These are phyloP conservation scores for Penicillium argentinense DNA, from an alignment of 495 filamentous ascomycete species.

Conservation along the genomic window DNA sequence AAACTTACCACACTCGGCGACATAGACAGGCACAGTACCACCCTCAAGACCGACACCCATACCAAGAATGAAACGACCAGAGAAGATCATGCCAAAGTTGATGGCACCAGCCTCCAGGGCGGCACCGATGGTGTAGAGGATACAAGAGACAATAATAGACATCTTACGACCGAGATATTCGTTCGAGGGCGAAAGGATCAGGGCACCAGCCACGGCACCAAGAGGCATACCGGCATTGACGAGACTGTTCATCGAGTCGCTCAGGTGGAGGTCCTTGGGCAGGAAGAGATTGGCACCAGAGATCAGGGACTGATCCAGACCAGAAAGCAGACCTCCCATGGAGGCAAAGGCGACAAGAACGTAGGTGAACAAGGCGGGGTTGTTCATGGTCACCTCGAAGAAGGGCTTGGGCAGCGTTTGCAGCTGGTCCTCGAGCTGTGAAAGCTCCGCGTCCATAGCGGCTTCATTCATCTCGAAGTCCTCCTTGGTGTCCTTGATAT, in stretches of 20 bases:
- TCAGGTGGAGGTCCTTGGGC: slow-evolving; percentile 46
- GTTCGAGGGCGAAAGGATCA: slow-evolving; percentile 57
- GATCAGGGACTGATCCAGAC: slow-evolving; percentile 62
- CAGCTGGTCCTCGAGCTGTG: slow-evolving; percentile 33
- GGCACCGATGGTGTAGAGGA: slow-evolving; percentile 60
- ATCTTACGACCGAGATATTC: slow-evolving; percentile 57
- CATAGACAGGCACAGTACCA: slow-evolving; percentile 60
- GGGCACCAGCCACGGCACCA: slow-evolving; percentile 59
- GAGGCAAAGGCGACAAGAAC: slow-evolving; percentile 63
- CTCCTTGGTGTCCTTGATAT: slow-evolving; percentile 27
- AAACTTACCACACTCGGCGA: slow-evolving; percentile 46
- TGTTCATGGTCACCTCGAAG: slow-evolving; percentile 31
- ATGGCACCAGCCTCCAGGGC: slow-evolving; percentile 59
- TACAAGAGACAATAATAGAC: slow-evolving; percentile 58
- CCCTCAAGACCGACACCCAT: slow-evolving; percentile 60
- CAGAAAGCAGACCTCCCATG: slow-evolving; percentile 61
- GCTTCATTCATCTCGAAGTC: slow-evolving; percentile 28
- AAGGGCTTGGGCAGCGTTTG: slow-evolving; percentile 27
- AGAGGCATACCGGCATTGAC: slow-evolving; percentile 61
- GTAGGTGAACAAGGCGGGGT: slow-evolving; percentile 53
- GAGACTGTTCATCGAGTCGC: slow-evolving; percentile 47
- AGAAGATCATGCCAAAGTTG: slow-evolving; percentile 60
- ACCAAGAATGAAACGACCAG: slow-evolving; percentile 59
- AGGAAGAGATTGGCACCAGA: slow-evolving; percentile 59
- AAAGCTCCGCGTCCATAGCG: slow-evolving; percentile 38